These are phyloP conservation scores for Ceratorhiza oryzae-sativae DNA, from an alignment of 1,284 basidiomycete genomes.

Conservation along the genomic window DNA sequence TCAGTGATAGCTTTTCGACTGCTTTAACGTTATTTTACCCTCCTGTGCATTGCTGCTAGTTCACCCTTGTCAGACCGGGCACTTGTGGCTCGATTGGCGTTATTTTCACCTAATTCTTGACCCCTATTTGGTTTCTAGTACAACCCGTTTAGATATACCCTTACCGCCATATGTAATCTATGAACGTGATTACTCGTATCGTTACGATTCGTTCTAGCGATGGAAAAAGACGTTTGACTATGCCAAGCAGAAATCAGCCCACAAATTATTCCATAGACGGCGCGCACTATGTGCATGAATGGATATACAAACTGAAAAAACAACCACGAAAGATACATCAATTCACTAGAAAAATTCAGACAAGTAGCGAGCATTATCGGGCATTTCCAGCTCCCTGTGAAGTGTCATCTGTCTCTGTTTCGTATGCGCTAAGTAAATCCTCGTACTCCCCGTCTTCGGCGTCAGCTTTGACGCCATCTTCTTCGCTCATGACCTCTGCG, in stretches of 20 bases:
- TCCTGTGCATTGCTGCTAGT: not conserved
- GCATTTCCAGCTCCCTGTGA: conserved; percentile 19
- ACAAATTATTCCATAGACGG: too few species aligned
- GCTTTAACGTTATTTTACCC: not conserved
- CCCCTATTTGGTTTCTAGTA: too few species aligned
- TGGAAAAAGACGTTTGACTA: too few species aligned
- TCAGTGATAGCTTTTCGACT: not conserved
- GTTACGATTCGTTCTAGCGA: too few species aligned
- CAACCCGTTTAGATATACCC: too few species aligned
- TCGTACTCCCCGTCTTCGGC: conserved; percentile 45
- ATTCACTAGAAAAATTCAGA: not conserved
- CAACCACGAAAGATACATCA: not conserved
- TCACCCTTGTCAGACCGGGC: not conserved
- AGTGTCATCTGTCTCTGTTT: conserved; percentile 36
- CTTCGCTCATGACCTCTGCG: conserved; percentile 42
- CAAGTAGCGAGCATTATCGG: not conserved
- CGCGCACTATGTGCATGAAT: conserved; percentile 21
- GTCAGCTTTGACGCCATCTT: conserved; percentile 44
- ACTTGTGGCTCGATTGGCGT: too few species aligned
- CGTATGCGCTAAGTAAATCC: conserved; percentile 42
- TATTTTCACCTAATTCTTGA: too few species aligned
- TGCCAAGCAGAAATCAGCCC: too few species aligned
- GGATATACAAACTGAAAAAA: conserved; percentile 1
- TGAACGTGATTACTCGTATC: too few species aligned
- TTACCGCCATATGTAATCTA: too few species aligned